phyloP scores from a whole-genome alignment of 2,329 filamentous ascomycete species.

The Penicillium vulpinum region DNA sequence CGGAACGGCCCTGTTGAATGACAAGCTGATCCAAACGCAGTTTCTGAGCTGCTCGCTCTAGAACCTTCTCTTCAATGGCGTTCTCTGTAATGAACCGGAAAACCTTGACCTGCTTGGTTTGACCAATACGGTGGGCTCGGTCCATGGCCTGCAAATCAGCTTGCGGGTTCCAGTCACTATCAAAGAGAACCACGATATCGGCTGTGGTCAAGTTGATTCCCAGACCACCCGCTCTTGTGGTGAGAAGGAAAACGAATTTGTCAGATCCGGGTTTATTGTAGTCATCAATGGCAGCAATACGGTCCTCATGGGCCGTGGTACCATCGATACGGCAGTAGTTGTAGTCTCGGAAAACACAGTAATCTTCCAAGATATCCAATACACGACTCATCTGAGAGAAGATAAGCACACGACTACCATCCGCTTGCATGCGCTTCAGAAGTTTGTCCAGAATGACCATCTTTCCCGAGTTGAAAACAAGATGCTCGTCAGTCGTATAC shows the following conservation, averaged over 20 bases:
- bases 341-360: conserved; percentile 92
- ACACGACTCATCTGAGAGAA: conserved; percentile 99
- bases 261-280: conserved; percentile 97
- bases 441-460: conserved; percentile 97
- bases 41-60: conserved; percentile 95
- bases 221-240: conserved; percentile 89
- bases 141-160: conserved; percentile 99
- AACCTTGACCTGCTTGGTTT: conserved; percentile 96
- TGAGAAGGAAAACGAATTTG: conserved; percentile 94
- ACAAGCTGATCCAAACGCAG: conserved; percentile 93
- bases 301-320: conserved; percentile 93
- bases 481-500: conserved; percentile 96
- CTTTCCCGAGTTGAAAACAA: conserved; percentile 90
- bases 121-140: conserved; percentile 94
- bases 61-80: conserved; percentile 96
- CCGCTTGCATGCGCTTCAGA: conserved; percentile 74
- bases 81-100: conserved; percentile 98
- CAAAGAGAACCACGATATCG: conserved; percentile 94
- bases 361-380: conserved; percentile 95
- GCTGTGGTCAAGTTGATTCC: conserved; percentile 95
- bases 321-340: conserved; percentile 98
- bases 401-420: conserved; percentile 94
- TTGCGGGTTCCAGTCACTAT: conserved; percentile 98
- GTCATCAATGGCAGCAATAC: conserved; percentile 95
- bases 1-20: conserved; percentile 94